Conservation (phyloP, 1,284 basidiomycete genomes). For the Phenoliferia sp. region DNA sequence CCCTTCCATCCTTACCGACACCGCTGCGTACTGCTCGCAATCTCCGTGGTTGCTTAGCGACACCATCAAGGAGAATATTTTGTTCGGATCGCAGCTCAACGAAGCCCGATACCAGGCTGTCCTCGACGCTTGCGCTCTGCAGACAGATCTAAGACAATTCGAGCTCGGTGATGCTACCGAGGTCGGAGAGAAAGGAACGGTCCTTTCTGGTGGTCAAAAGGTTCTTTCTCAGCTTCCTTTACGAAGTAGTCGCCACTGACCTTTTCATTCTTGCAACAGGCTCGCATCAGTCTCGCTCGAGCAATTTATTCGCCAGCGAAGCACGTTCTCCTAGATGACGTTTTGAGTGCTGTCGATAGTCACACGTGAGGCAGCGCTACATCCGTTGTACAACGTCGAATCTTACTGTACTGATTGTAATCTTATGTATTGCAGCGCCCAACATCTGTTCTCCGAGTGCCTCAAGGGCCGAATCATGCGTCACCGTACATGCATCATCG, state of each 20-base stretch:
- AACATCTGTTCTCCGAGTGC: constrained; percentile 30
- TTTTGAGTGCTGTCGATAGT: constrained; percentile 46
- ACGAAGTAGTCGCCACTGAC: not conserved
- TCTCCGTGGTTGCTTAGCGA: constrained; percentile 74
- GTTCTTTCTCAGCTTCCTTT: not conserved
- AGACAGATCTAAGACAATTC: constrained; percentile 65
- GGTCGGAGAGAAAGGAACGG: constrained; percentile 64
- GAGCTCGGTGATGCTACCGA: constrained; percentile 77
- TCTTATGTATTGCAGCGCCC: constrained; percentile 9
- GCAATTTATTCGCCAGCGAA: constrained; percentile 45
- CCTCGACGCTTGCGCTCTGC: constrained; percentile 72
- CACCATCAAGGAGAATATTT: constrained; percentile 72
- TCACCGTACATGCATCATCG: constrained; percentile 69
- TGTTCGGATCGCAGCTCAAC: constrained; percentile 66
- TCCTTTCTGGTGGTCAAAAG: constrained; percentile 67
- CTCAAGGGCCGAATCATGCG: constrained; percentile 58
- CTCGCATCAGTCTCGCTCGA: constrained; percentile 35
- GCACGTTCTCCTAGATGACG: constrained; percentile 45
- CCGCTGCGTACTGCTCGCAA: constrained; percentile 83
- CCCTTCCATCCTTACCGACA: constrained; percentile 59
- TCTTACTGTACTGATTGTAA: not conserved
- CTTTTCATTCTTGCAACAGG: constrained; percentile 3
- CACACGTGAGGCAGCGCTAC: constrained; percentile 35
- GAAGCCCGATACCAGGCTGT: constrained; percentile 65
- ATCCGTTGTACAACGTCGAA: not conserved